Evolutionary conservation across 495 filamentous ascomycete genomes (phyloP), one percentile per base, ranked within the genome.

Genomic region (Trichocladium uniseriatum): DNA sequence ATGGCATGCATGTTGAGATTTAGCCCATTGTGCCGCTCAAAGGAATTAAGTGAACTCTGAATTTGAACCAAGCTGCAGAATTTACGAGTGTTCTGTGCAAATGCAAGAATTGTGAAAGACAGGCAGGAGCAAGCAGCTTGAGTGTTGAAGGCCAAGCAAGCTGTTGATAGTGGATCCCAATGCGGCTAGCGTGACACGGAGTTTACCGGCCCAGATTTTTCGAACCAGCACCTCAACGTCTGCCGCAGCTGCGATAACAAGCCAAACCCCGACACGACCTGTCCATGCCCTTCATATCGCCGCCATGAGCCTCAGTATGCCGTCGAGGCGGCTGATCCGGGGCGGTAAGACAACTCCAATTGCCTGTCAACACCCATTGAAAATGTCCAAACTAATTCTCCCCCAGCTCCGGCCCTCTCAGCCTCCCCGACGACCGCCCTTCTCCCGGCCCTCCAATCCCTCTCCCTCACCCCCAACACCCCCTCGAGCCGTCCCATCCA

Each of bases 281-380:
- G 45, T 56, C 51, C 29, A 62, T 60, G 61, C 52, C 46, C 55
- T 45, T 41, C 42, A 47, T 47, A 53, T 52, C 57, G 59, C 52
- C 60, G 62, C 55, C 53, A 74, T 74, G 70, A 72, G 59, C 54
- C 53, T 72, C 57, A 68, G 64, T 48, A 40, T 71, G 46, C 69
- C 70, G 54, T 66, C 67, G 39, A 57, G 70, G 57, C 66, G 63
- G 66, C 62, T 67, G 49, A 54, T 65, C 48, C 52, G 57, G 52
- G 57, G 61, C 39, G 64, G 72, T 73, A 65, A 43, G 62, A 18
- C n/a, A n/a, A n/a, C n/a, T n/a, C 27, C 49, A 57, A 27, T 48
- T 21, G 20, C 36, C 38, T 32, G 46, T 29, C 40, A 41, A 14
- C 19, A 27, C 42, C 41, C 21, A n/a, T 43, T 32, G 28, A 34